phyloP scores from a whole-genome alignment of 176 grass and related monocot genomes.

The Leersia perrieri region DNA sequence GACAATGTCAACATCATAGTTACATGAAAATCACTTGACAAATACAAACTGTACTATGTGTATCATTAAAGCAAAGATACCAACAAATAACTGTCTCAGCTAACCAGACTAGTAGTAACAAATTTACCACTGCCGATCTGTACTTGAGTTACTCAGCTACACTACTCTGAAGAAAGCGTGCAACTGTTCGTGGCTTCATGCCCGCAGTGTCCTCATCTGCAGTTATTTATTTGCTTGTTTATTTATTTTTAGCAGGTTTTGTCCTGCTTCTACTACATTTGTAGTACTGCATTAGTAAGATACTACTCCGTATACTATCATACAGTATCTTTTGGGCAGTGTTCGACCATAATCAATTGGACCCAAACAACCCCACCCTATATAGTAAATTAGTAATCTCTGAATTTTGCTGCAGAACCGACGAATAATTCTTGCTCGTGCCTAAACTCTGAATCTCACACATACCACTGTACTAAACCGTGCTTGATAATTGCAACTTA shows the following conservation, averaged over 20 bases:
- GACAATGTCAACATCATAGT: not conserved
- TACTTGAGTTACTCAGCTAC: not conserved
- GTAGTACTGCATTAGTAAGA: not conserved
- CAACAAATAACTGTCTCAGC: not conserved
- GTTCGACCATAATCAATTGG: not conserved
- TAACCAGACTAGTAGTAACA: not conserved
- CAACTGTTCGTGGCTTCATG: not conserved
- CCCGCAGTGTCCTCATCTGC: not conserved
- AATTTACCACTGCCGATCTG: not conserved
- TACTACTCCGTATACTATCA: not conserved
- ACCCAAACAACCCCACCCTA: not conserved
- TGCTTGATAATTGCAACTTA: not conserved
- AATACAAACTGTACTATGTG: not conserved
- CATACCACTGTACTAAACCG: not conserved
- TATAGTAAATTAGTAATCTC: too few relatives aligned
- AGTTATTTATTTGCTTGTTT: not conserved
- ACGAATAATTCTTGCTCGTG: not conserved
- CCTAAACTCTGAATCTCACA: not conserved
- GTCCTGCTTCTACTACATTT: conserved; percentile 2
- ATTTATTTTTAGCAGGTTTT: not conserved
- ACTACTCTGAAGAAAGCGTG: not conserved
- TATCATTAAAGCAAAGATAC: not conserved
- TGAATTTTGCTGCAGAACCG: not conserved
- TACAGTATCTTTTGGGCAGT: not conserved
- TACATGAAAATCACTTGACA: not conserved